phyloP scores from a whole-genome alignment of 2,329 filamentous ascomycete species.

The Polychaeton citri region DNA sequence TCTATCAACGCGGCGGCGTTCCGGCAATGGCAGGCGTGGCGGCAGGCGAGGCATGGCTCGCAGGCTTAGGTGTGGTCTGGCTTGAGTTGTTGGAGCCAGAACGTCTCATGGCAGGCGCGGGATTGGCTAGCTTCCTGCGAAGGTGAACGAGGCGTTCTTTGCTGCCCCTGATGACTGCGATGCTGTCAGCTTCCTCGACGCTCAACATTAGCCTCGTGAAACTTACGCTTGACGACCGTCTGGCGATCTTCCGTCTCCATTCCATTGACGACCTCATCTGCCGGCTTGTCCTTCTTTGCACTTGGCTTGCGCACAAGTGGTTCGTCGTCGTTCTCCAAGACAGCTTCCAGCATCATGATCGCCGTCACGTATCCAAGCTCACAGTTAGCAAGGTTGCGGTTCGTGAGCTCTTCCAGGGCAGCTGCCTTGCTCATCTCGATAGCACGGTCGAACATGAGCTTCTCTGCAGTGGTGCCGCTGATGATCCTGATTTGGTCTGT shows the following conservation, averaged over 20 bases:
- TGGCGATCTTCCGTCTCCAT: constrained; percentile 58
- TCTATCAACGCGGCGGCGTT: constrained; percentile 7
- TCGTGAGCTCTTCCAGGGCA: constrained; percentile 89
- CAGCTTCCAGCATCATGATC: constrained; percentile 86
- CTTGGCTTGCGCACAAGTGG: constrained; percentile 29
- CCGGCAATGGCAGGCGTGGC: constrained; percentile 7
- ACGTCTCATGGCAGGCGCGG: constrained; percentile 21
- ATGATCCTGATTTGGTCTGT: constrained; percentile 73
- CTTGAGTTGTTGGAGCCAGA: constrained; percentile 8
- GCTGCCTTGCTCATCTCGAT: constrained; percentile 92
- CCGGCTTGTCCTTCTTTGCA: constrained; percentile 32
- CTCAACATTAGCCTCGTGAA: not conserved
- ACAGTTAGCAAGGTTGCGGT: constrained; percentile 74
- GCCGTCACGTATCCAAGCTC: constrained; percentile 89
- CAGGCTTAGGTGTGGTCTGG: constrained; percentile 6
- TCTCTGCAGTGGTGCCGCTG: constrained; percentile 83
- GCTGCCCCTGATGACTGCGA: constrained; percentile 33
- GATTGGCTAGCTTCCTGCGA: constrained; percentile 30
- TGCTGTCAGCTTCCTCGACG: constrained; percentile 12
- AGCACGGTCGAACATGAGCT: constrained; percentile 94
- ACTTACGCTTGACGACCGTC: constrained; percentile 59
- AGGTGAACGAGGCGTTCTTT: constrained; percentile 28
- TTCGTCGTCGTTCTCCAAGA: constrained; percentile 69
- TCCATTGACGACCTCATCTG: constrained; percentile 38
- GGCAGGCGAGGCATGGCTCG: constrained; percentile 6